Percentiles rank a stretch among this genome's conserved stretches.
phyloP scores from a whole-genome alignment of 1,284 basidiomycete species.

The Cutaneotrichosporon daszewskae region DNA sequence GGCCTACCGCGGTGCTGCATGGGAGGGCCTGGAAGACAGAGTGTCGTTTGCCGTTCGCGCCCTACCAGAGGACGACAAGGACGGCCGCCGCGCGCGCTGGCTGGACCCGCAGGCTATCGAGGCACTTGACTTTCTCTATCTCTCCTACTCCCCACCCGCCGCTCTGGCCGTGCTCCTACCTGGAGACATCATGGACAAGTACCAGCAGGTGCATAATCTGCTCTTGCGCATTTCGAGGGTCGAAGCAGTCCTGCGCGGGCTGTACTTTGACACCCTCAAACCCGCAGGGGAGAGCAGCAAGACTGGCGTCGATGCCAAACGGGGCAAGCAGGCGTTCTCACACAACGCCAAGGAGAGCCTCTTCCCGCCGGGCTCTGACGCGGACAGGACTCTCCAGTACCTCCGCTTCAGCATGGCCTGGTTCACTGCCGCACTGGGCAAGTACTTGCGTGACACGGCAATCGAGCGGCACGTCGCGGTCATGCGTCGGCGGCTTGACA shows the following conservation, averaged over 20 bases:
- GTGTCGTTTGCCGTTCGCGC: conserved; percentile 75
- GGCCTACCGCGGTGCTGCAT: conserved; percentile 33
- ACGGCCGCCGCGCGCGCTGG: conserved; percentile 61
- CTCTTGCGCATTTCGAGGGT: conserved; percentile 70
- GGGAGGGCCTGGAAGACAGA: conserved; percentile 64
- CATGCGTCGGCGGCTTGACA: conserved; percentile 54
- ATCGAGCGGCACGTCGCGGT: conserved; percentile 67
- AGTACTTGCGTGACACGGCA: conserved; percentile 69
- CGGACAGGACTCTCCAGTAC: conserved; percentile 56
- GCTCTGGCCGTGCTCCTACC: conserved; percentile 67
- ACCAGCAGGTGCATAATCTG: conserved; percentile 72
- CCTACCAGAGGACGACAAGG: conserved; percentile 53
- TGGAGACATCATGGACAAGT: conserved; percentile 65
- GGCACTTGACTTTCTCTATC: conserved; percentile 78
- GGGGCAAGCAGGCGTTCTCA: not conserved
- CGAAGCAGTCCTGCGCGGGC: conserved; percentile 61
- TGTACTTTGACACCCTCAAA: conserved; percentile 53
- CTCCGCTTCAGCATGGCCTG: conserved; percentile 67
- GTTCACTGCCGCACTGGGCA: conserved; percentile 60
- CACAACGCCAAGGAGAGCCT: conserved; percentile 1
- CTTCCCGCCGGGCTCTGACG: conserved; percentile 56
- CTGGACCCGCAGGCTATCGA: conserved; percentile 59
- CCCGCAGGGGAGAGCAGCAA: conserved; percentile 14
- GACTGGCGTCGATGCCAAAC: conserved; percentile 24
- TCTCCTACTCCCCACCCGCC: conserved; percentile 73